Base-by-base conservation (phyloP, 2,329 filamentous ascomycete species). In the Clonostachys chloroleuca region DNA sequence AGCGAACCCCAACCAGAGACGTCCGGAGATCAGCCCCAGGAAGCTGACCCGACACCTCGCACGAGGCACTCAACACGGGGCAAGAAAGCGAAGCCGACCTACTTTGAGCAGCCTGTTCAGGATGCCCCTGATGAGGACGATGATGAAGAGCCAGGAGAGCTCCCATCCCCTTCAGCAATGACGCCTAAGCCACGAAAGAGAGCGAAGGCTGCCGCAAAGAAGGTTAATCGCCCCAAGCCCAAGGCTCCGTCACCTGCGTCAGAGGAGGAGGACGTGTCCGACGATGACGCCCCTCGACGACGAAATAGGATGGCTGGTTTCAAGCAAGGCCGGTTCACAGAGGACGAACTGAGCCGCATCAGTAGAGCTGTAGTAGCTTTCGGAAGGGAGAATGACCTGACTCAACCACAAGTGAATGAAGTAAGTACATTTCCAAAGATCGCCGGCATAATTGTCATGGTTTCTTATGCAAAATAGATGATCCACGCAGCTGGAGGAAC, bases 41-140 rank as follows among this genome's bases (percentile, higher is more conserved):
- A 47, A 16, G 35, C 50, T 7, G 45, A 39, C 16, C 20, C 46
- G n/a, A 51, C 47, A 42, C 49, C 24, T 30, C 24, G 24, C 24
- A 30, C 51, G 20, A 61, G 59, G 51, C 61, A 65, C 24, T 61
- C 69, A 34, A 66, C 66, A 34, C 60, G 65, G 47, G 63, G 65
- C 40, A 77, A 73, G 61, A 78, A 73, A 59, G 64, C 69, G 43
- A 78, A 78, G 55, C 69, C 72, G 10, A 73, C 71, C 16, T 74
- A 66, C 47, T 73, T 71, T 51, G 63, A 67, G 40, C 59, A 66
- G 46, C 57, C 61, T 2, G 14, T 43, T 12, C 42, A 41, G 17
- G 41, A 18, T 12, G 51, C 57, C 10, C 51, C 39, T 4, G 42
- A 43, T 8, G 35, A 35, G 16, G 34, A 34, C 7, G 51, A 57